Evolutionary conservation across 139 green algal genomes (phyloP).

Genomic region (Marvania coccoides): DNA sequence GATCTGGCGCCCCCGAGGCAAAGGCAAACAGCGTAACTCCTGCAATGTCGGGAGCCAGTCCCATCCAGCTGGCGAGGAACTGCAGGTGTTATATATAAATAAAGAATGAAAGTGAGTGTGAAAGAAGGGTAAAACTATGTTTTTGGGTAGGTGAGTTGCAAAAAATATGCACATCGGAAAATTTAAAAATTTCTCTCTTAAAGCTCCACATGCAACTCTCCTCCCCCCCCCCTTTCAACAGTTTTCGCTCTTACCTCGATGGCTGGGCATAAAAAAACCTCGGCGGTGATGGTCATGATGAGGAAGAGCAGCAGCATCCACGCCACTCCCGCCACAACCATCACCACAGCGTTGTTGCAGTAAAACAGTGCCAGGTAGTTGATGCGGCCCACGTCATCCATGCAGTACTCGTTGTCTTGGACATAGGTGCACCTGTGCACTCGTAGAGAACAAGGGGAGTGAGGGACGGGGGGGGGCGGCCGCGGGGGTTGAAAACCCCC

Average conservation of each 20-base stretch:
- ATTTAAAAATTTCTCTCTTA: not conserved
- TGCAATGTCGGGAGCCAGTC: conserved; percentile 32
- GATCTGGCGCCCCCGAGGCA: conserved; percentile 34
- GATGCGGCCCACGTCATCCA: conserved; percentile 24
- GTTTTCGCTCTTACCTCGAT: conserved; percentile 19
- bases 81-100: too few species aligned
- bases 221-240: not conserved
- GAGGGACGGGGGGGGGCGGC: not conserved
- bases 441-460: not conserved
- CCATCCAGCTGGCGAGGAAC: conserved; percentile 22
- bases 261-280: conserved; percentile 31
- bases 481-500: not conserved
- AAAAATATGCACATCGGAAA: not conserved
- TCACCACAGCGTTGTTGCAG: conserved; percentile 6
- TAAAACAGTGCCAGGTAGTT: conserved; percentile 26
- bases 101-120: not conserved
- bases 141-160: not conserved
- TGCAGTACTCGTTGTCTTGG: conserved; percentile 9
- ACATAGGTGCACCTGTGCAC: conserved; percentile 31
- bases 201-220: not conserved
- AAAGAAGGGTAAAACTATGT: not conserved
- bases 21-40: conserved; percentile 44
- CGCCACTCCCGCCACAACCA: conserved; percentile 5
- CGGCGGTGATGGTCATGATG: conserved; percentile 19
- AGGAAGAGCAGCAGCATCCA: conserved; percentile 40